Conservation (phyloP, 2,329 filamentous ascomycete species). For the Cyphellophora attinorum region DNA sequence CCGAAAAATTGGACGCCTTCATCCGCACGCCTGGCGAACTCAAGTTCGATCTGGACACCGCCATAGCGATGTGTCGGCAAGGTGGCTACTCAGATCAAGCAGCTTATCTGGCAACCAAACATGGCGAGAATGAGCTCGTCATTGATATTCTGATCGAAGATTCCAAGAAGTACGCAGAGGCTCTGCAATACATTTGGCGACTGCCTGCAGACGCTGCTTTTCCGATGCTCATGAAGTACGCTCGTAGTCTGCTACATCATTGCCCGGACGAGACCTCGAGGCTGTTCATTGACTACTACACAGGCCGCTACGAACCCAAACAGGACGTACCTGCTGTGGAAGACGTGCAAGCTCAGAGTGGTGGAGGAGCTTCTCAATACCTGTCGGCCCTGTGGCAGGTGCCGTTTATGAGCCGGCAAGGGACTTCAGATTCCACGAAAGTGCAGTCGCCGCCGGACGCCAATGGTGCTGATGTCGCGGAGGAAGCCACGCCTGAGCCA, state of each 20-base stretch:
- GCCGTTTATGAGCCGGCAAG: constrained; percentile 68
- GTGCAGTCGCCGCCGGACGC: constrained; percentile 23
- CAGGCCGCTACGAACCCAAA: constrained; percentile 67
- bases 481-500: constrained; percentile 25
- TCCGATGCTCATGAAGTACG: constrained; percentile 87
- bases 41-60: constrained; percentile 94
- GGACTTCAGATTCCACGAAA: constrained; percentile 37
- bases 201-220: constrained; percentile 76
- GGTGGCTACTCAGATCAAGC: constrained; percentile 96
- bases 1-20: constrained; percentile 89
- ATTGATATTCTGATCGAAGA: constrained; percentile 95
- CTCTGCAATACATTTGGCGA: constrained; percentile 83
- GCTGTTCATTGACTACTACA: constrained; percentile 92
- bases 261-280: constrained; percentile 73
- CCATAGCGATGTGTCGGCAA: constrained; percentile 94
- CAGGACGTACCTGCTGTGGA: constrained; percentile 48
- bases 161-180: constrained; percentile 79
- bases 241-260: constrained; percentile 79
- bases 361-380: constrained; percentile 74
- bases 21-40: constrained; percentile 92
- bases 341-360: constrained; percentile 38
- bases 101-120: constrained; percentile 86
- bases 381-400: constrained; percentile 73
- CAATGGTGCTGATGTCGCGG: constrained; percentile 18
- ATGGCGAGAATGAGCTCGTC: constrained; percentile 86